Base-by-base conservation (phyloP, 78 protist genomes). In the Ministeria vibrans region DNA sequence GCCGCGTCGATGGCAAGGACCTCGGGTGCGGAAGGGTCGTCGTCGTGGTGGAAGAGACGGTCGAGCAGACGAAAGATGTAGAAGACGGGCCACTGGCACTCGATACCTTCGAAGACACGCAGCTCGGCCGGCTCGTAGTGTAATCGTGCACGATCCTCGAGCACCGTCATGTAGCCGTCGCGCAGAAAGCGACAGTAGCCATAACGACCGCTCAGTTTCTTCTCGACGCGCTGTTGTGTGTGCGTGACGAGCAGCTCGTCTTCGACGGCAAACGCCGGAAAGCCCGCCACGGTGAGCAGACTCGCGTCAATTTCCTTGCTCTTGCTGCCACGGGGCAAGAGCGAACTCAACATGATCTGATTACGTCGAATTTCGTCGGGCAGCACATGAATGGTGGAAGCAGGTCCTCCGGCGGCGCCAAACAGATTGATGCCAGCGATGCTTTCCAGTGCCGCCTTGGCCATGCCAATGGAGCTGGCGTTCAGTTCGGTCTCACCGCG, bases 51-150 rank as follows among this genome's bases (percentile, higher is more conserved):
- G 51, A 81, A 53, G 36, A 74, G 4, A 23, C 66, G 64, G 22
- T 70, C 78, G 51, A 81, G 69, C 0, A 72, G 6, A 30, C 71
- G 25, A 34, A 49, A 73, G 43, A 46, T 20, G 69, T 51, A 81
- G 39, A 81, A 81, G 62, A 81, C 30, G 5, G 85, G 85, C 85
- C 85, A 81, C 34, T 81, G 80, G 49, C 85, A 81, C 55, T 81
- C 85, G 25, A 81, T 81, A n/a, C 32, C 53, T 18, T 81, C 85
- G 27, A 81, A 81, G 1, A 11, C 49, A 9, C 62, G 13, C 18
- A 81, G 68, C 72, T 81, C 85, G 13, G 79, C 78, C 20, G 78
- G 78, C 46, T 81, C 85, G 41, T 81, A 81, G 72, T 81, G 68
- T 15, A 81, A 32, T 27, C 85, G 85, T 3, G 9, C 15, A 15